Percentiles rank a stretch among this genome's conserved stretches.
Conservation (phyloP, 768 basidiomycete genomes). For the Suillus fuscotomentosus region DNA sequence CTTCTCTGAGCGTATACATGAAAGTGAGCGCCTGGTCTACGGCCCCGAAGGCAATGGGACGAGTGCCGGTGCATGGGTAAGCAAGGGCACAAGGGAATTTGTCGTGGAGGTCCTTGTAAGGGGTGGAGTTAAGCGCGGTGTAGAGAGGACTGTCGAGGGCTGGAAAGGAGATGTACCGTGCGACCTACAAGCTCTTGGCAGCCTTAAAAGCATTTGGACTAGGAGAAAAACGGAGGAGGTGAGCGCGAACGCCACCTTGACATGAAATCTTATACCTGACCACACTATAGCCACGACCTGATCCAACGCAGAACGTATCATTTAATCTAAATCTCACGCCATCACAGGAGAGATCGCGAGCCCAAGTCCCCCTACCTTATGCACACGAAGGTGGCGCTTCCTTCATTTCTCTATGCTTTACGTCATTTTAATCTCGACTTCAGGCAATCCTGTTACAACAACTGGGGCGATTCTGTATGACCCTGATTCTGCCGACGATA, state of each 20-base stretch:
- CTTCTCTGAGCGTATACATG: constrained; percentile 56
- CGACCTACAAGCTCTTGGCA: constrained; percentile 49
- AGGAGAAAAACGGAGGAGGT: constrained; percentile 31
- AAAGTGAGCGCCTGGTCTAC: constrained; percentile 61
- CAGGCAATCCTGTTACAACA: constrained; percentile 34
- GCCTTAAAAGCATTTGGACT: constrained; percentile 47
- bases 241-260: constrained; percentile 27
- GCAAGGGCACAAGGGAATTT: constrained; percentile 43
- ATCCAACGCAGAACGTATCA: constrained; percentile 68
- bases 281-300: constrained; percentile 35
- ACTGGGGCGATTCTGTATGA: constrained; percentile 76
- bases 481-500: constrained; percentile 91
- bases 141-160: constrained; percentile 64
- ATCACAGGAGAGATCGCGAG: constrained; percentile 76
- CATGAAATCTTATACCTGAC: not conserved
- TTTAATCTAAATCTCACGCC: constrained; percentile 88
- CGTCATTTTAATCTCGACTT: not conserved
- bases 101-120: constrained; percentile 63
- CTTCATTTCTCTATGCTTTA: constrained; percentile 1
- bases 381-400: constrained; percentile 71
- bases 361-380: constrained; percentile 87
- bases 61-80: constrained; percentile 25
- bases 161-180: constrained; percentile 49
- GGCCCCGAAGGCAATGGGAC: constrained; percentile 53
- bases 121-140: constrained; percentile 43